Base-by-base conservation (phyloP, 1,284 basidiomycete genomes). In the Malassezia vespertilionis region DNA sequence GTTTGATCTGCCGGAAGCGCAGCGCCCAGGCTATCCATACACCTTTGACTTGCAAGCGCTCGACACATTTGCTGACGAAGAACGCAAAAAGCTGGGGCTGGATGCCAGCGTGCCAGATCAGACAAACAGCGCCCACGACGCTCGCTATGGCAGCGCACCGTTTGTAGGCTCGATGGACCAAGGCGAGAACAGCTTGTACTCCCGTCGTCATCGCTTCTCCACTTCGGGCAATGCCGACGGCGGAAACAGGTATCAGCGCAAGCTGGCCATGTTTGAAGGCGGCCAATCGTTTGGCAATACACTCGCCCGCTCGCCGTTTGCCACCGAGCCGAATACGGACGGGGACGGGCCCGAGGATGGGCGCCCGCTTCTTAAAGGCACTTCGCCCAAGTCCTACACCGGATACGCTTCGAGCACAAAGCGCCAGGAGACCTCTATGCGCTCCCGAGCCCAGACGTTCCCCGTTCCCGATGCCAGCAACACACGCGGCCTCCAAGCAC, bases 261-360 rank as follows among this genome's bases (percentile, higher is more conserved):
- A 95, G 73, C 79, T 96, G 62, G 90, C 88, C 0, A 73, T 93
- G 1, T 96, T 97, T 65, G 91, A 96, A 69, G 79, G 80, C 23
- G 73, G 74, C 33, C 75, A 74, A 11, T 45, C 47, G 15, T 18
- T 39, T 7, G 33, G 36, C 10, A 33, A 38, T 10, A 26, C 43
- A 27, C 18, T 32, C 17, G 32, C 10, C 15, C 22, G 24, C 14
- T 33, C 44, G 30, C 14, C 35, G 12, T 23, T 9, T 6, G 27
- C 6, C 4, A 12, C 23, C 21, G 37, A 33, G 28, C 30, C 31
- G 17, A 22, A 28, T 26, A 33, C 34, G 15, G n/a, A n/a, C n/a
- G n/a, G n/a, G n/a, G n/a, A n/a, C n/a, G n/a, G n/a, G n/a, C n/a
- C n/a, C n/a, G 44, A 35, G 12, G 15, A 36, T 15, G 24, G 14